phyloP scores from a whole-genome alignment of 1,284 basidiomycete genomes.

The Sphagnurus paluster region DNA sequence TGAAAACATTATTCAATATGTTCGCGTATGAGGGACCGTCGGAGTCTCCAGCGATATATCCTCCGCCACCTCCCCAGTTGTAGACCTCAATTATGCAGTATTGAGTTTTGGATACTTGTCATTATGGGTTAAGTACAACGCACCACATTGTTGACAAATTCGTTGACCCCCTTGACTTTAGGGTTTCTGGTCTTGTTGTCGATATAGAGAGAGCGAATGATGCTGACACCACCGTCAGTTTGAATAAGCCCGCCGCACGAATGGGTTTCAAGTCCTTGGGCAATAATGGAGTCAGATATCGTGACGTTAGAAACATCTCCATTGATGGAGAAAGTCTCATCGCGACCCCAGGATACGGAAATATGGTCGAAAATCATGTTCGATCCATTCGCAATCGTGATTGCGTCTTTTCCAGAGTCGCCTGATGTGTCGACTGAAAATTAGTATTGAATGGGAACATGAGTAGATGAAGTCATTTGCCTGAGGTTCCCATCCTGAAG shows the following conservation, averaged over 20 bases:
- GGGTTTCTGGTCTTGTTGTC: constrained; percentile 40
- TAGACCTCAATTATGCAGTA: constrained; percentile 31
- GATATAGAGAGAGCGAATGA: constrained; percentile 36
- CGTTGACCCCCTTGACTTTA: constrained; percentile 39
- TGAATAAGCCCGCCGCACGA: constrained; percentile 39
- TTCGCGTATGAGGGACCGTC: constrained; percentile 34
- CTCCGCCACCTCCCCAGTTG: constrained; percentile 37
- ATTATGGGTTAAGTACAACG: constrained; percentile 3
- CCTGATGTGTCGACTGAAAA: constrained; percentile 21
- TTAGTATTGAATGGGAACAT: no score
- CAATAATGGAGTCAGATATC: constrained; percentile 37
- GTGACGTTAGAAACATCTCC: constrained; percentile 37
- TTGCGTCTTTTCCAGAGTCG: constrained; percentile 35
- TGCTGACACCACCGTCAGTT: constrained; percentile 37
- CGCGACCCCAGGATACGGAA: constrained; percentile 38
- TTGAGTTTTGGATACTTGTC: background rate
- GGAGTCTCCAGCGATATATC: constrained; percentile 38
- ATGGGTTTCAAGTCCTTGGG: constrained; percentile 37
- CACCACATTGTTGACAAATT: constrained; percentile 38
- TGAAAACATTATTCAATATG: constrained; percentile 37
- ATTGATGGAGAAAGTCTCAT: constrained; percentile 39
- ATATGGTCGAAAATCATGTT: constrained; percentile 42
- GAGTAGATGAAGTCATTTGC: no score
- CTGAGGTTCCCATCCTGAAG: constrained; percentile 34
- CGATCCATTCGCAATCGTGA: constrained; percentile 35